Evolutionary conservation across 2,329 filamentous ascomycete species (phyloP).

Genomic region (Tolypocladium ovalisporum): DNA sequence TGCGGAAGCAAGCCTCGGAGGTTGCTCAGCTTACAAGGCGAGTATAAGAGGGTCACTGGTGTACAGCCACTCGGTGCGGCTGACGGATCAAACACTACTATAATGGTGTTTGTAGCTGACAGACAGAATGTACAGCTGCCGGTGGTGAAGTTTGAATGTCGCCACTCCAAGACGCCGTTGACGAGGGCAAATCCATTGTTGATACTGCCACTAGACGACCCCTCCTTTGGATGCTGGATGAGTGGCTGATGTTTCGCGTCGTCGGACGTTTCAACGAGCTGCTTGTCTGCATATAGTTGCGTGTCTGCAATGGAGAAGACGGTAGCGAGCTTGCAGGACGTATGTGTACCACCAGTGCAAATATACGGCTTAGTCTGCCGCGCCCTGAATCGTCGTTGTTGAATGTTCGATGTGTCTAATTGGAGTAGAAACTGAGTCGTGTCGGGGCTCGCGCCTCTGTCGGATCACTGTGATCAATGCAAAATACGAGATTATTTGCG

Average conservation of each 20-base stretch:
- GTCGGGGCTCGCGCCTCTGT: background rate
- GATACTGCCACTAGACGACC: background rate
- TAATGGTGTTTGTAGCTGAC: background rate
- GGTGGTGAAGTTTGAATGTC: background rate
- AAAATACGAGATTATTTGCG: too few relatives aligned
- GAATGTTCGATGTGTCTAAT: background rate
- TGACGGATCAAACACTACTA: background rate
- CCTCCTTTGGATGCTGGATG: background rate
- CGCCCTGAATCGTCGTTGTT: background rate
- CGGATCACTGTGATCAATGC: background rate
- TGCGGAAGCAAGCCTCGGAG: accelerated
- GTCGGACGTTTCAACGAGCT: background rate
- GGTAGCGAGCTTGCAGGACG: background rate
- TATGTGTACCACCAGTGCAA: background rate
- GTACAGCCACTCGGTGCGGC: background rate
- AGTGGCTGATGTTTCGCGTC: background rate
- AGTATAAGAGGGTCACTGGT: background rate
- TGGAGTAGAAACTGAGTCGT: background rate
- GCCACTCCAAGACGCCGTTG: background rate
- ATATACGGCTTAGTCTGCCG: background rate
- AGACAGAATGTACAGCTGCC: background rate
- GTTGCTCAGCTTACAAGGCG: background rate
- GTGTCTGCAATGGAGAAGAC: background rate
- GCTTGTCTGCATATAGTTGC: background rate
- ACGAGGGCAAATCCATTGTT: background rate